Percentiles rank a stretch among this genome's conserved stretches.
phyloP scores from a whole-genome alignment of 1,284 basidiomycete genomes.

The Ustilago curta region DNA sequence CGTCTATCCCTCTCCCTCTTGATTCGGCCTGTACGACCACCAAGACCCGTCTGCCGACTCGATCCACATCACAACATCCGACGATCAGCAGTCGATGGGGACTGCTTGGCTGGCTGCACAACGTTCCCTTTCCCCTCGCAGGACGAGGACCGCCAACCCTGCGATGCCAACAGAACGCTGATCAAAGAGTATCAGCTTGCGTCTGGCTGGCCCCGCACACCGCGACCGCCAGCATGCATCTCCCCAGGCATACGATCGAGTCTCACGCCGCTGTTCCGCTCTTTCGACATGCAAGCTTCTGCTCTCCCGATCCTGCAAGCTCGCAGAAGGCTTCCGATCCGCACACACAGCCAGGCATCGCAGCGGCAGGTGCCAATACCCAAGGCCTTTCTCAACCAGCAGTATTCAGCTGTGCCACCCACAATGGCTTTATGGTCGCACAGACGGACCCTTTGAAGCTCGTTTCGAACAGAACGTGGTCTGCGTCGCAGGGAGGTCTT shows the following conservation, averaged over 20 bases:
- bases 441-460: constrained; percentile 54
- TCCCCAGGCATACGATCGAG: constrained; percentile 58
- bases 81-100: background rate
- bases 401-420: constrained; percentile 60
- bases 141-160: constrained; percentile 7
- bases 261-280: constrained; percentile 49
- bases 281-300: constrained; percentile 54
- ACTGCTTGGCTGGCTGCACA: background rate
- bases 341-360: background rate
- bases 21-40: background rate
- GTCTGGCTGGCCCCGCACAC: background rate
- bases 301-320: constrained; percentile 16
- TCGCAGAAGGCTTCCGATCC: background rate
- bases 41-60: background rate
- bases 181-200: constrained; percentile 1
- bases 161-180: constrained; percentile 16
- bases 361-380: too few species aligned
- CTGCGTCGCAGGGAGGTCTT: constrained; percentile 55
- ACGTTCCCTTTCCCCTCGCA: background rate
- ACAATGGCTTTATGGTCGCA: constrained; percentile 56
- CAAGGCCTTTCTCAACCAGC: constrained; percentile 32
- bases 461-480: constrained; percentile 43
- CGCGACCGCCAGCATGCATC: constrained; percentile 44
- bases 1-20: too few species aligned
- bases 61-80: too few species aligned